Conservation (phyloP, 805 yeast species). For the Saccharomyces eubayanus region DNA sequence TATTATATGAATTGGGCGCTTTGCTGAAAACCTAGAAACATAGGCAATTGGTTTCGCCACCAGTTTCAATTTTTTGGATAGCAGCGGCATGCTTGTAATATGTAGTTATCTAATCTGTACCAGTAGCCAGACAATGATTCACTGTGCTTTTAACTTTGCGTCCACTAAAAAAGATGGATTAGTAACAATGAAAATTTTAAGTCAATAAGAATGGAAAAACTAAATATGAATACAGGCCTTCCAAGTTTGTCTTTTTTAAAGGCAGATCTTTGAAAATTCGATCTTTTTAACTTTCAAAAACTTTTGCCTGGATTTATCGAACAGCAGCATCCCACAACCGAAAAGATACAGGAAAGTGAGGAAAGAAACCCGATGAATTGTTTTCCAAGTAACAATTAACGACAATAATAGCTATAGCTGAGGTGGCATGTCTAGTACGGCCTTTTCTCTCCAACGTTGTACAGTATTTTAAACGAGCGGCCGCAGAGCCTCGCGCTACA, state of each 20-base stretch:
- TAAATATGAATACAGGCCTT: not conserved
- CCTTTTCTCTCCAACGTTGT: not conserved
- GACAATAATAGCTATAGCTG: not conserved
- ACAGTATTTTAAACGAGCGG: not conserved
- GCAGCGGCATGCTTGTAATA: slow-evolving; percentile 15
- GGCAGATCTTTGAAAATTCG: not conserved
- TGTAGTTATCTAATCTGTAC: not conserved
- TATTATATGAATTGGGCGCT: slow-evolving; percentile 80
- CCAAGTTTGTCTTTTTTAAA: not conserved
- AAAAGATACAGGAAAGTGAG: not conserved
- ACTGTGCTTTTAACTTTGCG: not conserved
- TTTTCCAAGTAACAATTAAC: not conserved
- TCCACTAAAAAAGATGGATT: not conserved
- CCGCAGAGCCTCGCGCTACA: not conserved
- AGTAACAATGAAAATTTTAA: not conserved
- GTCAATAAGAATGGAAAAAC: not conserved
- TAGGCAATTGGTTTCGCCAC: slow-evolving; percentile 38
- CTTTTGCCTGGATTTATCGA: not conserved
- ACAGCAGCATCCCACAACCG: not conserved
- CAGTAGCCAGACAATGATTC: not conserved
- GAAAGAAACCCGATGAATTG: not conserved
- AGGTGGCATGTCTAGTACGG: not conserved
- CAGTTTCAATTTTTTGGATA: slow-evolving; percentile 26
- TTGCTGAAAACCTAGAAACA: slow-evolving; percentile 50
- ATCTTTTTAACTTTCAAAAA: not conserved